phyloP scores from a whole-genome alignment of 2,329 filamentous ascomycete species.

The Elsinoe australis region DNA sequence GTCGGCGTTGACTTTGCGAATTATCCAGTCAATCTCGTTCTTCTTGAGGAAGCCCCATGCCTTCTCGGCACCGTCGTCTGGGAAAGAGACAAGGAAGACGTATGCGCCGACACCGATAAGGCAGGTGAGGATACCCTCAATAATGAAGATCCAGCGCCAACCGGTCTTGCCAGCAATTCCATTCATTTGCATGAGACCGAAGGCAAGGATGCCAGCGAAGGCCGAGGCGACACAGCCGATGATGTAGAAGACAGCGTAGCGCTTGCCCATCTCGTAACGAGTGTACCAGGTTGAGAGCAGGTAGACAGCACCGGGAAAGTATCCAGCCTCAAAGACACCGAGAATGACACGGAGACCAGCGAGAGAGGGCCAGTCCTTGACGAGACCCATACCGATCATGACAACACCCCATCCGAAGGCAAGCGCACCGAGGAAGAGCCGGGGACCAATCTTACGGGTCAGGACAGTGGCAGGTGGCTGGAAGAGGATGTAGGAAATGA shows the following conservation, averaged over 20 bases:
- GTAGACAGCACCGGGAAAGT: conserved; percentile 37
- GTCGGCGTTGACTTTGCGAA: conserved; percentile 44
- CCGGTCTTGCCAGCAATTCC: conserved; percentile 41
- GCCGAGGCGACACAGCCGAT: conserved; percentile 41
- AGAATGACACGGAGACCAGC: conserved; percentile 50
- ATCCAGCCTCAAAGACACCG: conserved; percentile 45
- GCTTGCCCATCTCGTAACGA: conserved; percentile 27
- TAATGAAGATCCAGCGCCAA: conserved; percentile 38
- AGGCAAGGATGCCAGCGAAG: conserved; percentile 35
- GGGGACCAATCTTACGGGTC: conserved; percentile 53
- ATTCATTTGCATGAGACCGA: conserved; percentile 30
- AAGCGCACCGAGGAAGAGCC: conserved; percentile 23
- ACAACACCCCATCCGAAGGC: conserved; percentile 49
- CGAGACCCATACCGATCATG: conserved; percentile 59
- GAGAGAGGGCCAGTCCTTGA: conserved; percentile 43
- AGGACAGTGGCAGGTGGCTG: conserved; percentile 62
- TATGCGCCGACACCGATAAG: conserved; percentile 36
- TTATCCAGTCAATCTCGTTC: conserved; percentile 40
- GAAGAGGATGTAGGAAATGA: conserved; percentile 62
- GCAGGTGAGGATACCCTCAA: conserved; percentile 34
- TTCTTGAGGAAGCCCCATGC: conserved; percentile 38
- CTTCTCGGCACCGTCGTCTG: conserved; percentile 34
- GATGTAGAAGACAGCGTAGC: conserved; percentile 40
- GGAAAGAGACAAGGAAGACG: conserved; percentile 41
- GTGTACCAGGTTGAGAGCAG: conserved; percentile 39